Evolutionary conservation across 2,329 filamentous ascomycete genomes (phyloP).

Genomic region (Delphinella strobiligena): DNA sequence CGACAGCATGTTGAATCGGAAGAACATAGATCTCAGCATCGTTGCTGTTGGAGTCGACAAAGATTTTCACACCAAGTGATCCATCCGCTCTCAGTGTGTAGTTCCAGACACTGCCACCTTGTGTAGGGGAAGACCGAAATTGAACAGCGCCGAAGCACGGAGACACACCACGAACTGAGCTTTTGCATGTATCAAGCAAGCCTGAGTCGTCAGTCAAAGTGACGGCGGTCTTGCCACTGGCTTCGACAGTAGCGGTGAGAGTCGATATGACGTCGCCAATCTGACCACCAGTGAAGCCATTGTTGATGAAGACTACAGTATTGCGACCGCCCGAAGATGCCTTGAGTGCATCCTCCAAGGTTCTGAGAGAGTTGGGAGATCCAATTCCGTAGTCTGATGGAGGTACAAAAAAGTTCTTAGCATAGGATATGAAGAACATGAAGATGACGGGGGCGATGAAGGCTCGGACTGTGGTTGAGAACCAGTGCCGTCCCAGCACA

Average conservation of each 20-base stretch:
- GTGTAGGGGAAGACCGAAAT: conserved; percentile 62
- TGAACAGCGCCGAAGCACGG: conserved; percentile 62
- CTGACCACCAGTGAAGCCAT: conserved; percentile 52
- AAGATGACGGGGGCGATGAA: conserved; percentile 46
- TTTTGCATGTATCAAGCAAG: conserved; percentile 50
- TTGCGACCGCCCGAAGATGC: conserved; percentile 47
- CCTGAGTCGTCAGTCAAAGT: conserved; percentile 44
- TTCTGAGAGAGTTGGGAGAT: conserved; percentile 45
- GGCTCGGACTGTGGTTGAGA: conserved; percentile 42
- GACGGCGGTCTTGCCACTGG: conserved; percentile 43
- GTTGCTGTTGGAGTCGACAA: conserved; percentile 53
- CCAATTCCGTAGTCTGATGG: conserved; percentile 66
- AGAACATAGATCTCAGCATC: conserved; percentile 66
- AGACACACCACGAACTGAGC: conserved; percentile 48
- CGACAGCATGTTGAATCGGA: conserved; percentile 68
- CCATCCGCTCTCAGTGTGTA: conserved; percentile 74
- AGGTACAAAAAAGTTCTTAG: conserved; percentile 72
- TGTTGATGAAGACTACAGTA: conserved; percentile 69
- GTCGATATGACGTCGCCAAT: conserved; percentile 59
- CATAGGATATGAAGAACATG: conserved; percentile 33
- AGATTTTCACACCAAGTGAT: conserved; percentile 52
- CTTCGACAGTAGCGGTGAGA: conserved; percentile 46
- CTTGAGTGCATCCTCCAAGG: conserved; percentile 51
- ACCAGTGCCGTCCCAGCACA: conserved; percentile 40
- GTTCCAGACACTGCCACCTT: conserved; percentile 65